Conservation (phyloP, 192 early-diverging fungal genomes). For the Dissophora ornata region DNA sequence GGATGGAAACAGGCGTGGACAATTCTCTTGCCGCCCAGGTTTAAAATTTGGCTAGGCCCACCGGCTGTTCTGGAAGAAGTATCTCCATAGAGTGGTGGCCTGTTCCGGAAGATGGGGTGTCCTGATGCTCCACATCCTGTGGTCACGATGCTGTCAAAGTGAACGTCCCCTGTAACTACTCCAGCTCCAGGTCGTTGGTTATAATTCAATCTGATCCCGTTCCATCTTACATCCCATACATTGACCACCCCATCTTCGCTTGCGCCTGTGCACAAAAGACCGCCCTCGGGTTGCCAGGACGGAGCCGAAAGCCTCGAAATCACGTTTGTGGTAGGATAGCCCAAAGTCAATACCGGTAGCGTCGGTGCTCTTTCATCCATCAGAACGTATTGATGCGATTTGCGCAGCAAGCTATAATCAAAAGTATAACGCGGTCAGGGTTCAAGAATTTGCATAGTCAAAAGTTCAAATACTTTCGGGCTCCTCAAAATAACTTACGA, state of each 20-base stretch:
- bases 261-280: conserved; percentile 20
- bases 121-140: not conserved
- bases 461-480: no score
- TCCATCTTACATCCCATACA: conserved; percentile 51
- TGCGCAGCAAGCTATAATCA: not conserved
- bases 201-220: not conserved
- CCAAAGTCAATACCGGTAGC: conserved; percentile 1
- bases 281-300: conserved; percentile 47
- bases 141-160: not conserved
- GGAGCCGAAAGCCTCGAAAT: conserved; percentile 11
- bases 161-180: conserved; percentile 9
- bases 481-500: conserved; percentile 42
- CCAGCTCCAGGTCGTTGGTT: conserved; percentile 14
- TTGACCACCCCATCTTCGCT: conserved; percentile 4
- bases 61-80: not conserved
- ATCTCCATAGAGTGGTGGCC: not conserved
- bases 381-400: not conserved
- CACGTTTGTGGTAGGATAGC: not conserved
- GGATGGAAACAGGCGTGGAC: conserved; percentile 34
- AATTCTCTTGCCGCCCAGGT: conserved; percentile 11
- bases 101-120: conserved; percentile 12
- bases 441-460: no score
- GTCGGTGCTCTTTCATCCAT: conserved; percentile 22
- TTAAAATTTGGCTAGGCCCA: conserved; percentile 24
- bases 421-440: not conserved